Evolutionary conservation across 176 grass and related monocot genomes (phyloP), one percentile per base, ranked within the genome.

Genomic region (Oropetium thomaeum): DNA sequence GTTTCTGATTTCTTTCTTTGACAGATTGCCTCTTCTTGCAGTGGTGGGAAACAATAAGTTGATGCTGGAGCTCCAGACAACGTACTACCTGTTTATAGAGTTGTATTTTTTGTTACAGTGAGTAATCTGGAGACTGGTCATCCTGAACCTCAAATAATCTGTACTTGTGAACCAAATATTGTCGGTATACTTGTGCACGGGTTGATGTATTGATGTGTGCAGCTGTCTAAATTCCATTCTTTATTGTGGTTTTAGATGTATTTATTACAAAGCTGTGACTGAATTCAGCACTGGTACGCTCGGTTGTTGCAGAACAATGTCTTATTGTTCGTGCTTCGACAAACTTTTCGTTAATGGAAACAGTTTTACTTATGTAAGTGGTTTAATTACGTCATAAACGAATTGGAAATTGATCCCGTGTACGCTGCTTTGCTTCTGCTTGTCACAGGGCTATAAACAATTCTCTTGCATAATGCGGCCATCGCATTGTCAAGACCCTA

Each of bases 41-140:
- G 85, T 60, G 68, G 11, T 43, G 43, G 43, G 52, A 83, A 54
- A 47, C 44, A 79, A 83, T 73, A 83, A 78, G 62, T 79, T 83
- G 75, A 77, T 79, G 86, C 69, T 79, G 80, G 80, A 79, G 62
- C 80, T 62, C 74, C 68, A 79, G 85, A n/a, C n/a, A 69, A 69
- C 32, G 26, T 10, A 54, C 51, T 10, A 54, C 51, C 51, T 83
- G 74, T 87, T 79, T 79, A 74, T 87, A 83, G 58, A 51, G 69
- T 73, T 33, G 22, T 5, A 35, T 10, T 40, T 82, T 87, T 87
- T 78, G 66, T 73, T 87, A 67, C 74, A 87, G 79, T 43, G 60
- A n/a, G 60, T 74, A 62, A 30, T 58, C 75, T 88, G 60, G 54
- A 55, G 52, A 71, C 15, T 82, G 34, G 61, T 58, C 62, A 78